Evolutionary conservation across 163 green algal genomes (phyloP).

Genomic region (Chlorella variabilis): DNA sequence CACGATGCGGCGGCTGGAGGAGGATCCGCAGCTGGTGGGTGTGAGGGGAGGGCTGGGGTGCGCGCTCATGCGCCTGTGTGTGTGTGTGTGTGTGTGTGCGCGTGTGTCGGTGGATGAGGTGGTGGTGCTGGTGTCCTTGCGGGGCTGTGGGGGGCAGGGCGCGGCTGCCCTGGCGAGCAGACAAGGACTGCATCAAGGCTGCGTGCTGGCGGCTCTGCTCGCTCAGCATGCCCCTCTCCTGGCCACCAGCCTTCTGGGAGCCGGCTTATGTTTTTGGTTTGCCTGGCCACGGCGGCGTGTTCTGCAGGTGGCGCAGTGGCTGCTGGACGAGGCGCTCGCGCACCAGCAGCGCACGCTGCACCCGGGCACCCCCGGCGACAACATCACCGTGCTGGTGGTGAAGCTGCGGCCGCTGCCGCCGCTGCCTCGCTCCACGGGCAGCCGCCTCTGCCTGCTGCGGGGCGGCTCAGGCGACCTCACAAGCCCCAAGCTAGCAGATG

Average conservation of each 20-base stretch:
- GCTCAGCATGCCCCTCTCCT: background rate
- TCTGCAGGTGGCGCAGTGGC: conserved; percentile 26
- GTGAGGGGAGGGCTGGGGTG: no score
- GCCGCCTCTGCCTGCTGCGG: conserved; percentile 40
- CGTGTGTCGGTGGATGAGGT: no score
- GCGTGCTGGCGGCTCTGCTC: background rate
- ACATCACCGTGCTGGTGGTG: conserved; percentile 51
- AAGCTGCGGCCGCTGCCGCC: conserved; percentile 40
- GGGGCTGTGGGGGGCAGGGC: background rate
- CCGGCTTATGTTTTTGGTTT: no score
- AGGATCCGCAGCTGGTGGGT: conserved; percentile 23
- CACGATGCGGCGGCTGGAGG: conserved; percentile 20
- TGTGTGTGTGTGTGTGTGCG: no score
- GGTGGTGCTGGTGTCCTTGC: background rate
- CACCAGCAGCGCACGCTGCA: conserved; percentile 42
- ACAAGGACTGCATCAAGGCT: background rate
- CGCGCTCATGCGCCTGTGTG: no score
- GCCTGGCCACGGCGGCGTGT: background rate
- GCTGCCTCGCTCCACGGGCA: conserved; percentile 30
- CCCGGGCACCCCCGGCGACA: conserved; percentile 47
- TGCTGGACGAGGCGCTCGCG: conserved; percentile 35
- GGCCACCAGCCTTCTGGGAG: no score
- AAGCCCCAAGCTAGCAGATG: conserved; percentile 23
- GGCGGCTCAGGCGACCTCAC: conserved; percentile 1
- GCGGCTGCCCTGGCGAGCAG: background rate